These are phyloP conservation scores for Fonsecaea nubica DNA, from an alignment of 2,329 filamentous ascomycete species.

Conservation along the genomic window DNA sequence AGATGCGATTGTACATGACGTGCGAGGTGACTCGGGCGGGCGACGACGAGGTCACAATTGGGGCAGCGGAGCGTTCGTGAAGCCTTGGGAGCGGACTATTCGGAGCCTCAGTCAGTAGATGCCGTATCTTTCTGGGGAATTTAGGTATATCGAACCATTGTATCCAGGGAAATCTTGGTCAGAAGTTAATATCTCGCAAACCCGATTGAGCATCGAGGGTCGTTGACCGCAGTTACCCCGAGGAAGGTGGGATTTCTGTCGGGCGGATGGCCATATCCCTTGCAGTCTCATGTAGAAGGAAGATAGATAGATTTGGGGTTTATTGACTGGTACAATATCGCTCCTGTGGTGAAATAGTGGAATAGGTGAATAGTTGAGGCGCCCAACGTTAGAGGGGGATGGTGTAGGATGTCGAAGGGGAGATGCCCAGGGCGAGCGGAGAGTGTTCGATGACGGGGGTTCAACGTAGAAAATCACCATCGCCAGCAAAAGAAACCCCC, in stretches of 20 bases:
- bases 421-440: not conserved
- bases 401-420: not conserved
- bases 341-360: not conserved
- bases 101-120: conserved; percentile 8
- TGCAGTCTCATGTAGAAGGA: not conserved
- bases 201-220: not conserved
- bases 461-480: not conserved
- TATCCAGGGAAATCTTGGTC: not conserved
- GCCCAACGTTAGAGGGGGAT: not conserved
- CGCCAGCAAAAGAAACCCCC: not conserved
- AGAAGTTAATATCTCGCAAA: not conserved
- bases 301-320: not conserved
- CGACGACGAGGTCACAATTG: conserved; percentile 31
- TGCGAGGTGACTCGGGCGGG: conserved; percentile 34
- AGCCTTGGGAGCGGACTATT: conserved; percentile 21
- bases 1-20: conserved; percentile 35
- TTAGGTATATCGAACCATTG: conserved; percentile 2
- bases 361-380: not conserved
- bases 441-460: not conserved
- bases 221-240: not conserved
- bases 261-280: not conserved
- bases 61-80: conserved; percentile 30
- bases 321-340: not conserved
- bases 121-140: not conserved
- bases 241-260: not conserved